A percentile compares a stretch with the other conserved stretches of the same genome.
Evolutionary conservation across 345 rosid genomes (phyloP).

Genomic region (Syzygium grande): DNA sequence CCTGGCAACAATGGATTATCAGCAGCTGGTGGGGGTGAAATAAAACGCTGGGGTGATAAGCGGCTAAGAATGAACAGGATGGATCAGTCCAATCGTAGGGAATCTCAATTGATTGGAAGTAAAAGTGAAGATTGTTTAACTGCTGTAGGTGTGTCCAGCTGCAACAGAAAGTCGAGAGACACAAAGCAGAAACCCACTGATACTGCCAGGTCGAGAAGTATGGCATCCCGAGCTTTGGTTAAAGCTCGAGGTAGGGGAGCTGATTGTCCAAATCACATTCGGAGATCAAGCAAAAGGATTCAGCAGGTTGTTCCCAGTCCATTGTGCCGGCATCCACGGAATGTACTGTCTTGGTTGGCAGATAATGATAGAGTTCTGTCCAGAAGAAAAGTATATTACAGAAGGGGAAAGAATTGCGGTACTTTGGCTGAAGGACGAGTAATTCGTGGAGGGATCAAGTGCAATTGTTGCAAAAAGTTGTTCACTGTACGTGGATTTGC

Average conservation of each 20-base stretch:
- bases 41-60: neutral
- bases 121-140: neutral
- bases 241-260: neutral
- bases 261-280: neutral
- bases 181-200: neutral
- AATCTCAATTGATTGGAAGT: neutral
- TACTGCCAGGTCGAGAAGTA: neutral
- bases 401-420: neutral
- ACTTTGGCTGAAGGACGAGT: slow-evolving; percentile 27
- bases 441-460: slow-evolving; percentile 30
- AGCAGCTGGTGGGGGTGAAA: neutral
- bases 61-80: neutral
- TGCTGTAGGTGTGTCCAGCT: neutral
- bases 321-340: slow-evolving; percentile 1
- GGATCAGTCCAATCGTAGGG: slow-evolving; percentile 8
- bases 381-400: slow-evolving; percentile 23
- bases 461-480: slow-evolving; percentile 16
- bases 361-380: slow-evolving; percentile 19
- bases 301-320: neutral
- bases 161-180: neutral
- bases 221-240: neutral
- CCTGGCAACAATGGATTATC: neutral
- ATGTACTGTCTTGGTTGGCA: slow-evolving; percentile 29
- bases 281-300: slow-evolving; percentile 2
- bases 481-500: slow-evolving; percentile 13